These are phyloP conservation scores for Aegilops tauschii DNA, from an alignment of 176 grass and related monocot species.

Conservation along the genomic window DNA sequence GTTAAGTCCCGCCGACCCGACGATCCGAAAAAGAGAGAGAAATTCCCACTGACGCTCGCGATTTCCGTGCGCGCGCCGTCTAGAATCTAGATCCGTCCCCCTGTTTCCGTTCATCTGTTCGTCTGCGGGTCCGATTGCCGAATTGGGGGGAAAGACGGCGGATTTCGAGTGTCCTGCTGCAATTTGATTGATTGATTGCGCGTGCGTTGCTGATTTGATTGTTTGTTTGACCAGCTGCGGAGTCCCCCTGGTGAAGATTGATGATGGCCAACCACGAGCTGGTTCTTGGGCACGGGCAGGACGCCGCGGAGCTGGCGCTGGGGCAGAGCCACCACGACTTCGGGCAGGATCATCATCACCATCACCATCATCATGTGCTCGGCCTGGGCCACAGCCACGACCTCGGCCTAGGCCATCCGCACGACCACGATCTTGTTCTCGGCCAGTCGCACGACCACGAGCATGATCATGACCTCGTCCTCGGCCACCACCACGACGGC, in stretches of 20 bases:
- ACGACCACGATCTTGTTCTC: conserved; percentile 56
- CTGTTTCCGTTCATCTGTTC: neutral
- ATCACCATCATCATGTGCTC: conserved; percentile 14
- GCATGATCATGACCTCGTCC: conserved; percentile 46
- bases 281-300: conserved; percentile 79
- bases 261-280: conserved; percentile 87
- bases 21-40: neutral
- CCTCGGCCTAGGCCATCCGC: conserved; percentile 52
- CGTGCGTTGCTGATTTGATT: neutral
- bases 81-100: neutral
- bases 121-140: neutral
- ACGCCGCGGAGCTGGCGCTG: conserved; percentile 67
- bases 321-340: conserved; percentile 78
- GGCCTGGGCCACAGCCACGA: conserved; percentile 48
- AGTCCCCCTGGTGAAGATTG: neutral
- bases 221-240: conserved; percentile 11
- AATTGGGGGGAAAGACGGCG: neutral
- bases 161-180: neutral
- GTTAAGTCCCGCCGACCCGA: neutral
- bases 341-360: conserved; percentile 28
- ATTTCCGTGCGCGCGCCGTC: neutral
- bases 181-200: neutral
- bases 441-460: conserved; percentile 48
- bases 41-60: neutral
- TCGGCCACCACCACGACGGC: conserved; percentile 56